Evolutionary conservation across 495 filamentous ascomycete species (phyloP).

Genomic region (Trypethelium eluteriae): DNA sequence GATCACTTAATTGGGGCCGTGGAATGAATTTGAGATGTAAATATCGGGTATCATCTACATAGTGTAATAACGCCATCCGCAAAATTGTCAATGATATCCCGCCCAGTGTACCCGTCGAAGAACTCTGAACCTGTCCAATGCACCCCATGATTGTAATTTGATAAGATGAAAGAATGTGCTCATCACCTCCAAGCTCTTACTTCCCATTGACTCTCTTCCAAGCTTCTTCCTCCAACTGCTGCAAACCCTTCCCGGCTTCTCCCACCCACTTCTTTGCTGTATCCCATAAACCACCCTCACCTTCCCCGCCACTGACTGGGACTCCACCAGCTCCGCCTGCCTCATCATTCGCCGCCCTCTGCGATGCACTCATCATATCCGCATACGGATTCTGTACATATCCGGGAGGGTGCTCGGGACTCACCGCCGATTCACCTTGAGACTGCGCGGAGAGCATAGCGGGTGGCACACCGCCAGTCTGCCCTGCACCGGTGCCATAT

Average conservation of each 20-base stretch:
- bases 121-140: no score
- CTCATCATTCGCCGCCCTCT: constrained; percentile 20
- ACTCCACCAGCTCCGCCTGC: constrained; percentile 33
- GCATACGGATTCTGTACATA: constrained; percentile 53
- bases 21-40: background rate
- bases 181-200: background rate
- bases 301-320: constrained; percentile 50
- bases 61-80: background rate
- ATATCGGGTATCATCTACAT: constrained; percentile 8
- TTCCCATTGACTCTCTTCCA: constrained; percentile 48
- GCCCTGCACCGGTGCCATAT: background rate
- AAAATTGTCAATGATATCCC: background rate
- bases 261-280: constrained; percentile 55
- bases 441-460: constrained; percentile 23
- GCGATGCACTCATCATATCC: constrained; percentile 34
- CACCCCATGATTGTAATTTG: no score
- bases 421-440: background rate
- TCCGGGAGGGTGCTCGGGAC: constrained; percentile 43
- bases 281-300: constrained; percentile 41
- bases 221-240: constrained; percentile 58
- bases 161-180: background rate
- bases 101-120: no score
- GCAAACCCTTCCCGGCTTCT: constrained; percentile 53
- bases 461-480: constrained; percentile 19
- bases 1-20: no score